phyloP scores from a whole-genome alignment of 768 basidiomycete species.

The Naganishia kalamii region DNA sequence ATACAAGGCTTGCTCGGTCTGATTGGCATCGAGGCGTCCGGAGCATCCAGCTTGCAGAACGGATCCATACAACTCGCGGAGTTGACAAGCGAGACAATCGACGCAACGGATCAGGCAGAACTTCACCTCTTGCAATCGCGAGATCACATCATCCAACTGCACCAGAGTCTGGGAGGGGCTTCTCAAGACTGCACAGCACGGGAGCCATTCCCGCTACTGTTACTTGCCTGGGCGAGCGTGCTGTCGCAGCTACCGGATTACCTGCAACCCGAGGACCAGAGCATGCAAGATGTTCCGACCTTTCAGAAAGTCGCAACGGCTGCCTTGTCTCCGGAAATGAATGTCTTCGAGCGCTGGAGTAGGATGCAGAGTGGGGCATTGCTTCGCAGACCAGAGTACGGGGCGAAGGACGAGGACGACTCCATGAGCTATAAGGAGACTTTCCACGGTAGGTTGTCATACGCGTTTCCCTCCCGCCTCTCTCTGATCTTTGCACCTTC shows the following conservation, averaged over 20 bases:
- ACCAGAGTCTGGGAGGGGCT: conserved; percentile 6
- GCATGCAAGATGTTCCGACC: not conserved
- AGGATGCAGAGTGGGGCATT: conserved; percentile 18
- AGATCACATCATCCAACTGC: conserved; percentile 9
- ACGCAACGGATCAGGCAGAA: not conserved
- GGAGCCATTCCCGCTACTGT: conserved; percentile 20
- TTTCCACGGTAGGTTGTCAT: conserved; percentile 9
- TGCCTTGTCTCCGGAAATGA: conserved; percentile 16
- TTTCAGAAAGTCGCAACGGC: conserved; percentile 20
- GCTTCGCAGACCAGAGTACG: conserved; percentile 10
- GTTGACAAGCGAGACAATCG: not conserved
- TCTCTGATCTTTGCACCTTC: not conserved
- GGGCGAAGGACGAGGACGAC: conserved; percentile 4
- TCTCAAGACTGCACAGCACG: not conserved
- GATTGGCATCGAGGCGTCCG: conserved; percentile 15
- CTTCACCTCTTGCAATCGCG: conserved; percentile 13
- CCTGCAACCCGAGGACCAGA: not conserved
- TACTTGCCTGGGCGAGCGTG: conserved; percentile 25
- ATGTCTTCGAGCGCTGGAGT: conserved; percentile 21
- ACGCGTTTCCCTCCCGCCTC: not conserved
- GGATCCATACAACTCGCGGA: not conserved
- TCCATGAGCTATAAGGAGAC: conserved; percentile 22
- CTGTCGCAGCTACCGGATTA: conserved; percentile 16
- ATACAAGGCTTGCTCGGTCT: conserved; percentile 22
- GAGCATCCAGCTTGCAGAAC: conserved; percentile 13